A percentile compares a stretch with the other conserved stretches of the same genome.
These are phyloP conservation scores for Penicillium goetzii DNA, from an alignment of 495 filamentous ascomycete genomes.

Conservation along the genomic window DNA sequence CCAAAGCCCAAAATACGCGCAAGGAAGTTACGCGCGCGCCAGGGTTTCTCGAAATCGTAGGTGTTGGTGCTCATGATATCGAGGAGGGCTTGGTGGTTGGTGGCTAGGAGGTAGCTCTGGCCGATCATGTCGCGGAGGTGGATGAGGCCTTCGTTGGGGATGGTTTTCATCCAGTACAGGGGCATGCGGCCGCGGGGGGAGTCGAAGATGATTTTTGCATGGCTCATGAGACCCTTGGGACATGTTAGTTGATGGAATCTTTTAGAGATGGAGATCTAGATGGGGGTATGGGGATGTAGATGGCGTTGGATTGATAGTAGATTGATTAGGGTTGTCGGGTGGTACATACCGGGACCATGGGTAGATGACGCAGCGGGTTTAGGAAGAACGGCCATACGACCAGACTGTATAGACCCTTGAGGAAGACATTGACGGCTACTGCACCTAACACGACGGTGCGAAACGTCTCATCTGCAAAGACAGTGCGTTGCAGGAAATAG, in stretches of 20 bases:
- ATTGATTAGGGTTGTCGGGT: neutral
- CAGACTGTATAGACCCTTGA: slow-evolving; percentile 50
- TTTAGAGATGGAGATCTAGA: neutral
- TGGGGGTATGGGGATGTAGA: neutral
- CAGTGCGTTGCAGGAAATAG: slow-evolving; percentile 35
- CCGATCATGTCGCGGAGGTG: slow-evolving; percentile 60
- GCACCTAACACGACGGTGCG: slow-evolving; percentile 27
- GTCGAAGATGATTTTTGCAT: slow-evolving; percentile 57
- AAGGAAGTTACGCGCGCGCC: slow-evolving; percentile 53
- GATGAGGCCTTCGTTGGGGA: slow-evolving; percentile 90
- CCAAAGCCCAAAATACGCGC: slow-evolving; percentile 76
- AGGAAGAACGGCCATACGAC: slow-evolving; percentile 73
- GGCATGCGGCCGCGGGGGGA: slow-evolving; percentile 64
- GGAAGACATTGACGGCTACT: slow-evolving; percentile 31
- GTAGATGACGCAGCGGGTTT: slow-evolving; percentile 70
- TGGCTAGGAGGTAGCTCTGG: slow-evolving; percentile 40
- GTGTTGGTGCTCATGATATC: slow-evolving; percentile 61
- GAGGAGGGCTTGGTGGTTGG: slow-evolving; percentile 50
- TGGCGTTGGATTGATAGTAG: neutral
- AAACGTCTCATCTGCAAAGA: slow-evolving; percentile 35
- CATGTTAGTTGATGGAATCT: slow-evolving; percentile 3
- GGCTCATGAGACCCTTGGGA: slow-evolving; percentile 54
- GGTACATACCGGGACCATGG: slow-evolving; percentile 54
- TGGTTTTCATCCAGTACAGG: slow-evolving; percentile 68
- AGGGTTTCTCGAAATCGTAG: slow-evolving; percentile 58